Evolutionary conservation across 495 filamentous ascomycete genomes (phyloP).

Genomic region (Chaetomium cochliodes): DNA sequence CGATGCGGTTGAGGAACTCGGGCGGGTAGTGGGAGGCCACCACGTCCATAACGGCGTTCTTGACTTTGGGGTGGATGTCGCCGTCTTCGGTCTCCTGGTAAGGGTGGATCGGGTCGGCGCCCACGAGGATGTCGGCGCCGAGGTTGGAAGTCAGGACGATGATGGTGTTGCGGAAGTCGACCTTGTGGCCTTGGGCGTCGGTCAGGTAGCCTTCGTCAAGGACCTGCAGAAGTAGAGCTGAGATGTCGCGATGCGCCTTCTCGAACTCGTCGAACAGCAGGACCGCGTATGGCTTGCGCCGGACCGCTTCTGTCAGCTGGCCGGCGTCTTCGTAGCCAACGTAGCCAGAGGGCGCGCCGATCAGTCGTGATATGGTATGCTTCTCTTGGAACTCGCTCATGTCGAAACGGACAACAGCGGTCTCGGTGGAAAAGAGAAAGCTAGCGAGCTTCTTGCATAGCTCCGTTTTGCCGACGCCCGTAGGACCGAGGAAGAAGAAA

Average conservation of each 20-base stretch:
- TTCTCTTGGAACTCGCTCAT: conserved; percentile 99
- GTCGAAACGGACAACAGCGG: conserved; percentile 84
- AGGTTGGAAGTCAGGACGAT: conserved; percentile 96
- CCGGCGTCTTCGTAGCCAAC: conserved; percentile 97
- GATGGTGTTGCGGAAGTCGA: conserved; percentile 94
- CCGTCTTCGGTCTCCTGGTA: conserved; percentile 59
- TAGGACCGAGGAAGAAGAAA: conserved; percentile 98
- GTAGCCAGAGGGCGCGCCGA: conserved; percentile 90
- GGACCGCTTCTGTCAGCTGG: conserved; percentile 91
- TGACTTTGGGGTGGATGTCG: conserved; percentile 67
- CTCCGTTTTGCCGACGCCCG: conserved; percentile 95
- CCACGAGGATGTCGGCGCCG: conserved; percentile 71
- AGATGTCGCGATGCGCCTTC: conserved; percentile 94
- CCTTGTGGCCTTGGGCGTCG: conserved; percentile 90
- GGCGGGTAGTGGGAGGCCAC: conserved; percentile 76
- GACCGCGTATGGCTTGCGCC: conserved; percentile 93
- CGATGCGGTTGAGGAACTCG: conserved; percentile 94
- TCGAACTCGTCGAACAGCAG: conserved; percentile 97
- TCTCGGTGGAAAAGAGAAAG: conserved; percentile 90
- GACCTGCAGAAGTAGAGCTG: conserved; percentile 88
- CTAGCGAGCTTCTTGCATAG: conserved; percentile 92
- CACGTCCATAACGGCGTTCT: conserved; percentile 83
- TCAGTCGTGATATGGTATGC: conserved; percentile 88
- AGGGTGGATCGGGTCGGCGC: conserved; percentile 53
- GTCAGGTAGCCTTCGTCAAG: conserved; percentile 96